These are phyloP conservation scores for Brasilioporus rufonigricans DNA, from an alignment of 768 basidiomycete genomes.

Conservation along the genomic window DNA sequence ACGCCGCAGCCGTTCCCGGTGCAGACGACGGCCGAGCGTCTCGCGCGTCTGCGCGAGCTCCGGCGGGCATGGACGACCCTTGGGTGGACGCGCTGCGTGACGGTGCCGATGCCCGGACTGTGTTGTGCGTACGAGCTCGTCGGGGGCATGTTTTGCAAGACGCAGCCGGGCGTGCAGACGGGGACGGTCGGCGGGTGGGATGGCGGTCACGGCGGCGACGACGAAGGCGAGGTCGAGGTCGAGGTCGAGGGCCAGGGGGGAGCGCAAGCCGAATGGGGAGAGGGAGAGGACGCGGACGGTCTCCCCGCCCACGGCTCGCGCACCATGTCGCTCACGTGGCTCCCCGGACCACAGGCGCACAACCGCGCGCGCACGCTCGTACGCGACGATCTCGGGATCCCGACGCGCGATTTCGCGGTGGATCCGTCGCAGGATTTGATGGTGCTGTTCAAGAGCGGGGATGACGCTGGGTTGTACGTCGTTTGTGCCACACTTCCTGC, in stretches of 20 bases:
- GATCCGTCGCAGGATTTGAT: constrained; percentile 65
- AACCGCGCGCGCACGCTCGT: constrained; percentile 17
- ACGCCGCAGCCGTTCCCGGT: no score
- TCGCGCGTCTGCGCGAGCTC: constrained; percentile 33
- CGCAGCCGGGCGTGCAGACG: constrained; percentile 13
- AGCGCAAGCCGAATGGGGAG: neutral
- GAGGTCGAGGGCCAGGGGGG: no score
- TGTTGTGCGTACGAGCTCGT: constrained; percentile 62
- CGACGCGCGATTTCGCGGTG: constrained; percentile 57
- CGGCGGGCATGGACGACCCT: constrained; percentile 37
- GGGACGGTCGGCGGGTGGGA: no score
- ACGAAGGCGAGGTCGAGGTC: no score
- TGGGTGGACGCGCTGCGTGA: constrained; percentile 21
- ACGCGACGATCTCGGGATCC: constrained; percentile 37
- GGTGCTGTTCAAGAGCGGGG: constrained; percentile 37
- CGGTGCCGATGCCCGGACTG: constrained; percentile 32
- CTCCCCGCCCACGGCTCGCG: constrained; percentile 19
- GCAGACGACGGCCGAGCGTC: constrained; percentile 22
- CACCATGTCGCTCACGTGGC: constrained; percentile 20
- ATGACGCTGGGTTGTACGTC: constrained; percentile 14
- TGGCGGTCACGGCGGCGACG: no score
- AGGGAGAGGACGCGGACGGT: neutral
- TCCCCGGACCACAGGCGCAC: constrained; percentile 10
- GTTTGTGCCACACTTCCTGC: no score
- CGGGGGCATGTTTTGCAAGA: constrained; percentile 54